These are phyloP conservation scores for Lotmaria passim DNA, from an alignment of 208 protist genomes.

Conservation along the genomic window DNA sequence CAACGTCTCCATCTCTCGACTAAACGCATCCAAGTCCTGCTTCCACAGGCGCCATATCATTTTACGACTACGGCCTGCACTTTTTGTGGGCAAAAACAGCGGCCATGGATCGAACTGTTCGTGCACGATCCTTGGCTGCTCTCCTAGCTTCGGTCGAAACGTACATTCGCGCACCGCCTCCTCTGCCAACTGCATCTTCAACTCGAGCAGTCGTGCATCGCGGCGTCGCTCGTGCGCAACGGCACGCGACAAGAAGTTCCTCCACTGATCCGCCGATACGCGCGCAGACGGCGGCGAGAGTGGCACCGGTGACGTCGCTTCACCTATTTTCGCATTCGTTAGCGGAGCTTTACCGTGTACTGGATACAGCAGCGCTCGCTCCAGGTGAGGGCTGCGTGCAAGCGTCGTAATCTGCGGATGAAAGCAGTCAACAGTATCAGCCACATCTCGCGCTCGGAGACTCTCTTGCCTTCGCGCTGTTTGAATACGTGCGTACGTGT, in stretches of 20 bases:
- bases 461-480: neutral
- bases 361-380: conserved; percentile 1
- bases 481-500: conserved; percentile 12
- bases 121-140: too few relatives aligned
- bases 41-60: neutral
- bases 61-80: too few relatives aligned
- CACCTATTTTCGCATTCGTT: neutral
- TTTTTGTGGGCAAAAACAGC: neutral
- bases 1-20: conserved; percentile 3
- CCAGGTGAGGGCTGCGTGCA: neutral
- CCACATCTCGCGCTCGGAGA: neutral
- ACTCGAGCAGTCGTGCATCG: neutral
- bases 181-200: conserved; percentile 16
- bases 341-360: neutral
- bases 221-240: conserved; percentile 3
- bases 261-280: neutral
- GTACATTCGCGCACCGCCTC: conserved; percentile 3
- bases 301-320: too few relatives aligned
- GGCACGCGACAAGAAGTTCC: neutral
- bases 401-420: conserved; percentile 3
- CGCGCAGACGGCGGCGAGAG: neutral
- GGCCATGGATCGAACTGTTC: too few relatives aligned
- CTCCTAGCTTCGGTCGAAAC: neutral
- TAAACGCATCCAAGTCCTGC: neutral
- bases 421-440: neutral